A percentile compares a stretch with the other conserved stretches of the same genome.
These are phyloP conservation scores for Lepiota venenata DNA, from an alignment of 768 basidiomycete species.

Conservation along the genomic window DNA sequence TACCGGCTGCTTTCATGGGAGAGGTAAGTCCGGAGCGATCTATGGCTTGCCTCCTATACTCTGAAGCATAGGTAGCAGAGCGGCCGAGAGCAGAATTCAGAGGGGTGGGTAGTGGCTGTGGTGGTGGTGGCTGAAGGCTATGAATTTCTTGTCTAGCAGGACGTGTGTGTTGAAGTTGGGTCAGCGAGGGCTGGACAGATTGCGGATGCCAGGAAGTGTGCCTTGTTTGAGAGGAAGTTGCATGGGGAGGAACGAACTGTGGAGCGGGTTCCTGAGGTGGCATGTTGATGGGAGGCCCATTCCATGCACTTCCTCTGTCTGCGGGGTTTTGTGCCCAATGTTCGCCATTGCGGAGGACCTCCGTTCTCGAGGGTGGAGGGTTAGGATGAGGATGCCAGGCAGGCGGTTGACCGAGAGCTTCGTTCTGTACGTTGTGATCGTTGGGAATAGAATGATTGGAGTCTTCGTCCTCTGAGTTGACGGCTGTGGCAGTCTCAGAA, in stretches of 20 bases:
- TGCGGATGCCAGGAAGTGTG: conserved; percentile 8
- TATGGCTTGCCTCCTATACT: not conserved
- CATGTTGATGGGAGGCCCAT: not conserved
- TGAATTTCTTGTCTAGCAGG: conserved; percentile 2
- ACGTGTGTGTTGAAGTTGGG: conserved; percentile 4
- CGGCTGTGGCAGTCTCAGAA: not conserved
- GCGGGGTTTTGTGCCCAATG: not conserved
- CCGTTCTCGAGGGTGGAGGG: not conserved
- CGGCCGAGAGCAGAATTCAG: conserved; percentile 5
- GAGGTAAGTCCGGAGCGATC: not conserved
- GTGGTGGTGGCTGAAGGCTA: not conserved
- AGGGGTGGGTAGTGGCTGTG: not conserved
- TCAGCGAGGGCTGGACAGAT: not conserved
- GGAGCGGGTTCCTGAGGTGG: not conserved
- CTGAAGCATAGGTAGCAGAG: conserved; percentile 5
- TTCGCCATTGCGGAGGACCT: not conserved
- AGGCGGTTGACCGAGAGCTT: conserved; percentile 3
- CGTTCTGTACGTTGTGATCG: not conserved
- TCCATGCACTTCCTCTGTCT: not conserved
- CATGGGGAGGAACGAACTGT: not conserved
- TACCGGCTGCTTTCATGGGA: not conserved
- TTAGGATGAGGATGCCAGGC: not conserved
- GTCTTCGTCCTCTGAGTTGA: not conserved
- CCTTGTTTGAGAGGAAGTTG: not conserved
- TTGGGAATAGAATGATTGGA: not conserved